Evolutionary conservation across 371 early-diverging fungal species (phyloP), one percentile per base, ranked within the genome.

Genomic region (Circinella minor): DNA sequence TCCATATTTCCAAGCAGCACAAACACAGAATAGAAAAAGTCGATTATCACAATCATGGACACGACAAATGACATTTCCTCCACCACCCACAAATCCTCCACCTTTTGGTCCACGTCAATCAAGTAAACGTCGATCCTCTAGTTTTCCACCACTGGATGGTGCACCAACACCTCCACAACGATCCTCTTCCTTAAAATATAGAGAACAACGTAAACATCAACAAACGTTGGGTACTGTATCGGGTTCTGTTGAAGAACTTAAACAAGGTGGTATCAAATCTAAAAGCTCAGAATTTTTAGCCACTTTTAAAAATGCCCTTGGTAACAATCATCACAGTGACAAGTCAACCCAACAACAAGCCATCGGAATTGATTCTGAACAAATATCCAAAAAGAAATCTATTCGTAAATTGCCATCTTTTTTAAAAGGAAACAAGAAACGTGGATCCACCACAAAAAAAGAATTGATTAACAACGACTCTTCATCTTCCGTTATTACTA

Each of bases 1-100:
- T 37, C 54, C 63, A 15, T 37, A 38, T 17, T 51, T 48, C 49
- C 38, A 61, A n/a, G 51, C 63, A 51, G 55, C 65, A 61, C 70
- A 70, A 49, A 48, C 68, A 34, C 61, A 48, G n/a, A 61, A 66
- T 36, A 59, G 48, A 47, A 59, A 60, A 47, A 70, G 61, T 18
- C 57, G 70, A 47, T 20, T 65, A 11, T 70, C 65, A 4, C 65
- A 67, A 34, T 46, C 57, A 8, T 34, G 68, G 17, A 20, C 63
- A 49, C 78, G 67, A 13, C 61, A 68, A 13, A 71, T 75, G 66
- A 70, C 72, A 13, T 73, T 78, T 20, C 78, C 78, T 17, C 74
- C 78, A 3, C 73, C 78, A 3, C 71, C 75, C 17, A 34, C 57
- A 18, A 63, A 34, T 34, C 67, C 70, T 36, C 74, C 77, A 18